Evolutionary conservation across 2,329 filamentous ascomycete species (phyloP), one percentile per base, ranked within the genome.

Genomic region (Cercospora brassicicola): DNA sequence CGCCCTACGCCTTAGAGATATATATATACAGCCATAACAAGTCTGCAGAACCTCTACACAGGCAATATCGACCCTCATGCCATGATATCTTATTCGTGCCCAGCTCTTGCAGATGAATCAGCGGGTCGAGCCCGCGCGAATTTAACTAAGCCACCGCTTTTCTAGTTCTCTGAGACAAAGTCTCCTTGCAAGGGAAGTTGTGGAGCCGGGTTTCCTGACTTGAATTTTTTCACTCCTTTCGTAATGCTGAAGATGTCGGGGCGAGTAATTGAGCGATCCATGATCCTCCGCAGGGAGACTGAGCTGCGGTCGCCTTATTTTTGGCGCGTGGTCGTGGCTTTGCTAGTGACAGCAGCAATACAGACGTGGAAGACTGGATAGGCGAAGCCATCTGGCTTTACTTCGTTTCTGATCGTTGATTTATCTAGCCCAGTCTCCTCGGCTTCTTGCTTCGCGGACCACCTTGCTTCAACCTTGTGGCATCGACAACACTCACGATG

Each of bases 381-480:
- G 48, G 13, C 23, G 15, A 3, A 28, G 48, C 23, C 23, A 28
- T 11, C 11, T 7, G 10, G 23, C 48, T 55, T n/a, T 15, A 15
- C 13, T 55, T 55, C 23, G 26, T 28, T 53, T 26, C 48, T 55
- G 48, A n/a, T 55, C 48, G 20, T 55, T 55, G 48, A 55, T 28
- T 7, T 55, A 23, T 26, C 60, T 71, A 90, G 81, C 88, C 88
- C 83, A 98, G 82, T 83, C 95, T 90, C 81, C 94, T 94, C 45
- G 89, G 90, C 79, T 90, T 92, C 80, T 87, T 87, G 83, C 93
- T 94, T 81, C 94, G 91, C 45, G 91, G 92, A 77, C 95, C 96
- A 82, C 94, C 95, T 84, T 98, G 97, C 85, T 99, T 99, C 80
- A 98, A 81, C 76, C 91, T 91, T 65, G 94, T 98, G 48, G 88